Conservation (phyloP, 1,284 basidiomycete species). For the Moesziomyces globuligerus region DNA sequence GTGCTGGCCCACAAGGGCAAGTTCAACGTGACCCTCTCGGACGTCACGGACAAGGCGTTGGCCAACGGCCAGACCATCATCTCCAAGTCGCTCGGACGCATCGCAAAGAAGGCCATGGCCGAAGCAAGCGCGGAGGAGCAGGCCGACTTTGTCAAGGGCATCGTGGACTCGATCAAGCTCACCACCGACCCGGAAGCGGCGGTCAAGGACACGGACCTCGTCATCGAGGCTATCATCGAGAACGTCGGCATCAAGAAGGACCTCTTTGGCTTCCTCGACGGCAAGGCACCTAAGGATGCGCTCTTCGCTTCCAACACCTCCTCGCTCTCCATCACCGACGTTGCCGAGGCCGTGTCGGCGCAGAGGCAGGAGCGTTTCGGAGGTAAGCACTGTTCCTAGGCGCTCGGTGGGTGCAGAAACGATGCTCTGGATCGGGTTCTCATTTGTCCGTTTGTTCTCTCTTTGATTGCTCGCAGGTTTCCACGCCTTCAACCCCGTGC, state of each 20-base stretch:
- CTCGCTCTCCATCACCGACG: conserved; percentile 71
- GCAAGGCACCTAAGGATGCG: conserved; percentile 69
- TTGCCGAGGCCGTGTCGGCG: conserved; percentile 67
- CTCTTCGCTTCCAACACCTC: conserved; percentile 74
- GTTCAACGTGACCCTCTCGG: conserved; percentile 68
- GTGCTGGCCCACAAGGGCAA: conserved; percentile 65
- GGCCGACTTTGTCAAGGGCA: conserved; percentile 64
- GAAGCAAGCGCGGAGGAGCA: conserved; percentile 69
- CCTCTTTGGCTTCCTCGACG: conserved; percentile 71
- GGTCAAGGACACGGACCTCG: conserved; percentile 71
- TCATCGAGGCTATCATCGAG: conserved; percentile 74
- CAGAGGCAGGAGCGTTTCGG: conserved; percentile 58
- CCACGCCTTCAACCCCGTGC: conserved; percentile 71
- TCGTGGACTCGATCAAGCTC: conserved; percentile 70
- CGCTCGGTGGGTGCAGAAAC: too few relatives aligned
- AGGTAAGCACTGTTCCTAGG: conserved; percentile 6
- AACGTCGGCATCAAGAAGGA: conserved; percentile 72
- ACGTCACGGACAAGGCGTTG: conserved; percentile 68
- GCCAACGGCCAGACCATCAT: conserved; percentile 72
- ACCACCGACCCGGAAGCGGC: conserved; percentile 71
- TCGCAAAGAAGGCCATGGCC: conserved; percentile 70
- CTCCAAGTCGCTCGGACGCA: conserved; percentile 71
- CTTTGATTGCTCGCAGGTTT: conserved; percentile 70
- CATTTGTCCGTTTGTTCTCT: too few relatives aligned
- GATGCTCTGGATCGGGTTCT: too few relatives aligned